Base-by-base conservation (phyloP, 2,329 filamentous ascomycete genomes). In the Incumbomyces lentus region DNA sequence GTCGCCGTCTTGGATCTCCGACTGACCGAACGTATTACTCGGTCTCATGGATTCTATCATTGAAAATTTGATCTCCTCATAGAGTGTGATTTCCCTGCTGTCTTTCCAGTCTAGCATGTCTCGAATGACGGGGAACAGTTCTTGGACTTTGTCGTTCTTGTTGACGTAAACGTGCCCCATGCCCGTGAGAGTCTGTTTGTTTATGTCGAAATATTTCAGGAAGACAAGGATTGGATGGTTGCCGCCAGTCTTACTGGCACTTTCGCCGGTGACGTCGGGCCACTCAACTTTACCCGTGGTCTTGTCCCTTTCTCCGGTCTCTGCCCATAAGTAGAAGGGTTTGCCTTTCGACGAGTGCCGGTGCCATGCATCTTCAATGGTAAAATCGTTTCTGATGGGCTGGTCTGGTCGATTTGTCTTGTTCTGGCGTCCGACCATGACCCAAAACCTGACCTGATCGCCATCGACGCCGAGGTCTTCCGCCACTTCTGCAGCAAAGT, bases 351-450 rank as follows among this genome's bases (percentile, higher is more conserved):
- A 94, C 68, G 68, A 86, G 61, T 72, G 82, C 69, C 81, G 81
- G 47, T 69, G 73, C 46, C 78, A 73, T 2, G 79, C 80, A 52
- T 95, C 88, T 55, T 89, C 85, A 12, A 92, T 71, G 0, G 81
- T 89, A 62, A 86, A 83, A 4, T 82, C 75, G 59, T 94, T 88
- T 62, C 78, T 78, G 40, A 98, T 80, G 0, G 88, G 86, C 49
- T 86, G 82, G 61, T 98, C 92, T 0, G 93, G 92, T 14, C 92
- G 80, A 32, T 87, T 83, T 0, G 92, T 98, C 66, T 95, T 95
- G 63, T 98, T 98, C 64, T 98, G 92, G 10, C 92, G 83, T 61
- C 95, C 96, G 1, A 98, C 92, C 89, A 98, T 95, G 46, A 87
- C 79, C 93, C 92, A 98, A 14, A 95, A 76, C 17, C 92, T 79